Conservation (phyloP, 73 alveolate species). For the Tetrahymena malaccensis region DNA sequence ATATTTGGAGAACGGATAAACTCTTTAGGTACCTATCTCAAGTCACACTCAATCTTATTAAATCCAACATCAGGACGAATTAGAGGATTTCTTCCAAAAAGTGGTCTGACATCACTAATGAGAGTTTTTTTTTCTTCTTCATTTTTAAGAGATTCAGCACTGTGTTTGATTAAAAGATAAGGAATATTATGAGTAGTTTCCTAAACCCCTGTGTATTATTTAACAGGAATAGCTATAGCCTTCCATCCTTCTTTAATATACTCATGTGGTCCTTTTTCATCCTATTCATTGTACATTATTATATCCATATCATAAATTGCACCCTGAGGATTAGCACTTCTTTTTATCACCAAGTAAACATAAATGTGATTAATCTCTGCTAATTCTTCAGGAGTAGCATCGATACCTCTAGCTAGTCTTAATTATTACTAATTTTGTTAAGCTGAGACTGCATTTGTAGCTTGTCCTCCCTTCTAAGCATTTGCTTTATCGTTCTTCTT, state of each 20-base stretch:
- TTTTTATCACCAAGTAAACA: conserved; percentile 55
- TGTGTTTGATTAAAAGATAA: conserved; percentile 56
- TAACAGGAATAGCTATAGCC: conserved; percentile 78
- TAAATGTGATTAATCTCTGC: conserved; percentile 67
- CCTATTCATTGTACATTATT: conserved; percentile 78
- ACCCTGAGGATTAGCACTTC: conserved; percentile 55
- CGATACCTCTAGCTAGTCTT: conserved; percentile 50
- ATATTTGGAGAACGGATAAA: conserved; percentile 78
- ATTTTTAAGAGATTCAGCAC: conserved; percentile 64
- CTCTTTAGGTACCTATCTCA: conserved; percentile 64
- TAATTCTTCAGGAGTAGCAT: conserved; percentile 66
- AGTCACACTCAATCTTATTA: conserved; percentile 68
- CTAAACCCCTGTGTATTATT: conserved; percentile 66
- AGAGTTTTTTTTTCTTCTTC: conserved; percentile 84
- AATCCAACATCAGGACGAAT: conserved; percentile 87
- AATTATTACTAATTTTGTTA: conserved; percentile 39
- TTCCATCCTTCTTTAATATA: conserved; percentile 50
- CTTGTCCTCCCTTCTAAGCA: conserved; percentile 19
- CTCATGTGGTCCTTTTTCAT: conserved; percentile 78
- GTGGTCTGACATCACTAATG: conserved; percentile 78
- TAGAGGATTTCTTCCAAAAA: conserved; percentile 86
- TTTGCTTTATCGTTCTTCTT: conserved; percentile 58
- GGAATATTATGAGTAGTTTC: conserved; percentile 62
- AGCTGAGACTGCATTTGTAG: conserved; percentile 43
- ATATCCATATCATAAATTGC: conserved; percentile 66